Evolutionary conservation across 441 rosid genomes (phyloP), one percentile per base, ranked within the genome.

Genomic region (Corymbia citriodora): DNA sequence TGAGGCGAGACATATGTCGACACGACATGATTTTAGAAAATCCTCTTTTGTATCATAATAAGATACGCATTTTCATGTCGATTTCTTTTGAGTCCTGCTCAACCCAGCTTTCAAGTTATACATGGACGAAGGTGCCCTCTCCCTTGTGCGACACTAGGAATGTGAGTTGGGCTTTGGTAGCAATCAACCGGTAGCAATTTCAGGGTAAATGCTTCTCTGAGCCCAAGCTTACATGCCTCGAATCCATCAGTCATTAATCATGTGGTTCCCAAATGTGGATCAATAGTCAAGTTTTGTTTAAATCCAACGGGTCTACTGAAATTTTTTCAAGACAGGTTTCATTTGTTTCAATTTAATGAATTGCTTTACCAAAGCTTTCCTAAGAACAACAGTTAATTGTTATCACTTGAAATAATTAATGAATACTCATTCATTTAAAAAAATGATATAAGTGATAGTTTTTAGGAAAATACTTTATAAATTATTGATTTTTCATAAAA

Each of bases 171-270:
- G 65, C n/a, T 59, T 59, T 59, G 65, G 65, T 25, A 59, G 65
- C 65, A 59, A 59, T 59, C 65, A 25, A 59, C 65, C 0, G 11
- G n/a, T 59, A 25, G 7, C 7, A 10, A 59, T 1, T 12, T 25
- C 14, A 59, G 65, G 65, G 65, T 59, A 59, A 59, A 23, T 59
- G 65, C 65, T 59, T 59, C n/a, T 13, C 65, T 2, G 25, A 25
- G 65, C 65, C n/a, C 7, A 1, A 10, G 65, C 65, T 59, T 59
- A 10, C 7, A 1, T 59, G 65, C n/a, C n/a, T 0, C 0, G 1
- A 59, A 59, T 59, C 65, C 0, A 59, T 59, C 14, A 25, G 14
- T 59, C 65, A 25, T 59, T 25, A 59, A 59, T 59, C 14, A 59
- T 25, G 14, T 4, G n/a, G 14, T 59, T 59, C 1, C 29, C 1